These are phyloP conservation scores for Passiflora organensis DNA, from an alignment of 345 rosid genomes.

Conservation along the genomic window DNA sequence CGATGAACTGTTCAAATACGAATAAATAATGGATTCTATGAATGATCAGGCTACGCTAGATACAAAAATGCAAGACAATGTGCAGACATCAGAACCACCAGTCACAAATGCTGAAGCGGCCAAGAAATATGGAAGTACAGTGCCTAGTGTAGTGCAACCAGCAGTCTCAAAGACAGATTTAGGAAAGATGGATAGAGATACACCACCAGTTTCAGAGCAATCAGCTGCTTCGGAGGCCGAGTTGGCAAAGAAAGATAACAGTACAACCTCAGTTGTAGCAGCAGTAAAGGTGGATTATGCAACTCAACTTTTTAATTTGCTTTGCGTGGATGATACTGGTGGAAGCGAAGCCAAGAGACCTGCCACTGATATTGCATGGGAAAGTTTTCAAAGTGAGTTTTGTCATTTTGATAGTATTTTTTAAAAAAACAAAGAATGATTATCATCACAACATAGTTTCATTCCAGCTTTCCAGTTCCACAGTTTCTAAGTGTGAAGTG, in stretches of 20 bases:
- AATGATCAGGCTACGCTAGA: conserved; percentile 27
- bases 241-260: conserved; percentile 24
- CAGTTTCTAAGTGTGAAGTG: not conserved
- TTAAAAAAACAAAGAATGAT: not conserved
- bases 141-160: conserved; percentile 17
- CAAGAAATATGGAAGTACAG: conserved; percentile 23
- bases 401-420: conserved; percentile 1
- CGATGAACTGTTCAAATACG: not conserved
- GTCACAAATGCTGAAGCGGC: conserved; percentile 17
- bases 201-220: too few species aligned
- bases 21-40: not conserved
- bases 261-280: conserved; percentile 12
- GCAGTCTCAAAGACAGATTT: not conserved
- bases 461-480: not conserved
- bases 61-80: conserved; percentile 23
- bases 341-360: conserved; percentile 22
- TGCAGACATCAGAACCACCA: conserved; percentile 27
- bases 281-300: conserved; percentile 55
- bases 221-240: conserved; percentile 3
- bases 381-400: conserved; percentile 24
- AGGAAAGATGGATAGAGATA: too few species aligned
- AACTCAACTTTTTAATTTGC: conserved; percentile 60
- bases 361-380: conserved; percentile 12
- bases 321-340: conserved; percentile 41
- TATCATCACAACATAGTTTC: not conserved